Conservation (phyloP, 1,284 basidiomycete genomes). For the Austroboletus niveus region DNA sequence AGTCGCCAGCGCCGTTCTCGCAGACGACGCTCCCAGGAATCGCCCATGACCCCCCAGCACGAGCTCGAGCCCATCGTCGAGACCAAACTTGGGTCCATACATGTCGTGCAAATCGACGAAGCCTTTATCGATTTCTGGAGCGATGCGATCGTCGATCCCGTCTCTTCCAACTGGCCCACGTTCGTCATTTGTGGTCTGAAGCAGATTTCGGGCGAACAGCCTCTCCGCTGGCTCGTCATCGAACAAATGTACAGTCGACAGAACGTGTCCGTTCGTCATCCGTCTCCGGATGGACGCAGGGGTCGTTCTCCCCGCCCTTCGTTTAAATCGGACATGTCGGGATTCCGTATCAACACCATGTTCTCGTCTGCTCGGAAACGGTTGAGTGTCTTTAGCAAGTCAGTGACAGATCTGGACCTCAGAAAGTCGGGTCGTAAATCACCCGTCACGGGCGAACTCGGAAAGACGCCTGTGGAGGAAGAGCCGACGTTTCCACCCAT, state of each 20-base stretch:
- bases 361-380: slow-evolving; percentile 51
- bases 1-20: slow-evolving; percentile 16
- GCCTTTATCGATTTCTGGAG: slow-evolving; percentile 78
- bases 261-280: slow-evolving; percentile 11
- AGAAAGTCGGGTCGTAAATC: slow-evolving; percentile 37
- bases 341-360: slow-evolving; percentile 36
- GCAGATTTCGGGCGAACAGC: slow-evolving; percentile 15
- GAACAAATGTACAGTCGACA: slow-evolving; percentile 53
- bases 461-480: slow-evolving; percentile 58
- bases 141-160: slow-evolving; percentile 65
- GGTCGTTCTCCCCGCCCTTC: slow-evolving; percentile 52
- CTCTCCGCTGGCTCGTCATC: slow-evolving; percentile 59
- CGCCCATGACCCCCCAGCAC: not conserved
- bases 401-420: slow-evolving; percentile 22
- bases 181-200: slow-evolving; percentile 70
- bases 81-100: slow-evolving; percentile 38
- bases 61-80: slow-evolving; percentile 30
- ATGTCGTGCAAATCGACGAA: slow-evolving; percentile 63
- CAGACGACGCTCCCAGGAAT: slow-evolving; percentile 23
- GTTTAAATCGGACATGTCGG: slow-evolving; percentile 42
- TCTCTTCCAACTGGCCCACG: slow-evolving; percentile 58
- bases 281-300: slow-evolving; percentile 28
- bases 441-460: slow-evolving; percentile 58
- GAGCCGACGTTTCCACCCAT: slow-evolving; percentile 20
- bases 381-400: slow-evolving; percentile 54